Evolutionary conservation across 192 early-diverging fungal genomes (phyloP), one percentile per base, ranked within the genome.

Genomic region (Coemansia sp.): DNA sequence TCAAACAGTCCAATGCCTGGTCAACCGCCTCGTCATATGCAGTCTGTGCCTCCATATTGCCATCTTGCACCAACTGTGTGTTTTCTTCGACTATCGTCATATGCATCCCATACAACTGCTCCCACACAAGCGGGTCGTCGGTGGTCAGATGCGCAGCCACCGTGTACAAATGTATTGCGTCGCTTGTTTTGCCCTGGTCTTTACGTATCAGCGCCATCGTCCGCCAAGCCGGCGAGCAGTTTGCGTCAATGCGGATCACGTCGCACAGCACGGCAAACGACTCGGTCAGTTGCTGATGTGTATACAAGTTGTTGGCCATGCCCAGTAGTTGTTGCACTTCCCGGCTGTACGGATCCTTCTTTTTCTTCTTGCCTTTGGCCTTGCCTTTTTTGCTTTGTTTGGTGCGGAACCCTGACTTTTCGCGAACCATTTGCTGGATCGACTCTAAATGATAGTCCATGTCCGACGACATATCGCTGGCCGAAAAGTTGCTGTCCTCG

Each of bases 191-290:
- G 6, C 94, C 91, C 28, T 92, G 61, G 58, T 97, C 93, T 59
- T 96, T 92, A 61, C 95, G 91, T 28, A 96, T 88, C 57, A 95
- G 79, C 50, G 91, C 96, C 68, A 97, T 86, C 2, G 90, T 90
- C 57, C 84, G 83, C 97, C 97, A 98, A 14, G 94, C 94, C 26
- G 85, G 75, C 56, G 85, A 85, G 2, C 88, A 85, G 58, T 84
- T 89, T 12, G 87, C 87, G 26, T 89, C 84, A 2, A 82, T 64
- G 20, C 86, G 86, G 57, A 98, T 91, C 14, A 93, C 79, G 54
- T 91, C 87, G 65, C 93, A 89, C 25, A 93, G 85, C 8, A 87
- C 49, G n/a, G 87, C 72, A 28, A 94, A 87, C 2, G 95, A 94
- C 26, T 79, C 61, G 15, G 69, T 74, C 68, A 91, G 88, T 2